Percentiles rank a stretch among this genome's conserved stretches.
phyloP scores from a whole-genome alignment of 1,139 yeast species.

The Candida dubliniensis region DNA sequence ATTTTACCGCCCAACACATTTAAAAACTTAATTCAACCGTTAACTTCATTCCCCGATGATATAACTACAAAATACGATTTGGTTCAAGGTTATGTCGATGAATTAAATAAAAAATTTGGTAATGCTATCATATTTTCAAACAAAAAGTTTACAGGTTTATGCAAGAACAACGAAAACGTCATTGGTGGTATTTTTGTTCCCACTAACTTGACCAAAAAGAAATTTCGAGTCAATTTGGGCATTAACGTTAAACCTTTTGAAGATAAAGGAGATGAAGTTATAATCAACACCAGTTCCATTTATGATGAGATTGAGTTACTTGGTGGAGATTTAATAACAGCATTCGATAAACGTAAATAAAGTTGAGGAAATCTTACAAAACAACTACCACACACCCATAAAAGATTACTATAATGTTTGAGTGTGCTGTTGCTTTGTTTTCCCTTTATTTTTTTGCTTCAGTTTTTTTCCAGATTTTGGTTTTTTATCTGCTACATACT shows the following conservation, averaged over 20 bases:
- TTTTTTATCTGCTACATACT: background rate
- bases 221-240: conserved; percentile 79
- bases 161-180: conserved; percentile 55
- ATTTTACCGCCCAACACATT: conserved; percentile 54
- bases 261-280: conserved; percentile 50
- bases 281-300: conserved; percentile 72
- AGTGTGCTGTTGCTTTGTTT: background rate
- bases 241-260: conserved; percentile 68
- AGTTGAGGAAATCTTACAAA: background rate
- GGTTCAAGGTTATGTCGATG: conserved; percentile 51
- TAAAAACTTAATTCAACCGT: conserved; percentile 59
- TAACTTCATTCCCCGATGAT: conserved; percentile 47
- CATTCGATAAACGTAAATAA: conserved; percentile 21
- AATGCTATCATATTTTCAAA: conserved; percentile 62
- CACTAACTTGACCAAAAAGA: conserved; percentile 50
- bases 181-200: conserved; percentile 85
- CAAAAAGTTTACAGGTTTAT: conserved; percentile 50
- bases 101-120: conserved; percentile 55
- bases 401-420: background rate
- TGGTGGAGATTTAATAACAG: conserved; percentile 66
- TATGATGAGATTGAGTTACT: conserved; percentile 68
- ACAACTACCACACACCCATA: no score
- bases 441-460: background rate
- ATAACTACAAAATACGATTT: conserved; percentile 53
- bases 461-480: no score